phyloP scores from a whole-genome alignment of 164 flowering plant genomes.

The Echeveria elegans region DNA sequence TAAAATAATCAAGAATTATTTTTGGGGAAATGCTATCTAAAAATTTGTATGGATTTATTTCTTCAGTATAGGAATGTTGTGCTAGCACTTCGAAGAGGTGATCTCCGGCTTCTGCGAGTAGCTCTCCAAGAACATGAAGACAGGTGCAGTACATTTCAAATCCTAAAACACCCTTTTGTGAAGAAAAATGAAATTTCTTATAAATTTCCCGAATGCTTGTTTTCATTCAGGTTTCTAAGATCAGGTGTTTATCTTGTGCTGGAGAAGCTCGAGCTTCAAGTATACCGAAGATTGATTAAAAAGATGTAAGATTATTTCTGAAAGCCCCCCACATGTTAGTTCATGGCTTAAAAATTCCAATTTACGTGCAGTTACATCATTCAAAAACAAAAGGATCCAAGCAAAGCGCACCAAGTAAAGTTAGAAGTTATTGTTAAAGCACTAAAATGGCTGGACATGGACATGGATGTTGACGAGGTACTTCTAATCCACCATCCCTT shows the following conservation, averaged over 20 bases:
- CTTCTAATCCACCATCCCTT: not conserved
- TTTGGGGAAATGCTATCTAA: not conserved
- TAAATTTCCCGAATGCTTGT: not conserved
- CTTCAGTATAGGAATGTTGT: conserved; percentile 63
- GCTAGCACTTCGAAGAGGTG: conserved; percentile 76
- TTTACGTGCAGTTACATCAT: conserved; percentile 52
- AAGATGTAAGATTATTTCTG: conserved; percentile 56
- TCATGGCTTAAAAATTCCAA: not conserved
- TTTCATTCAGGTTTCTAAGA: conserved; percentile 65
- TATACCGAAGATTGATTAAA: conserved; percentile 86
- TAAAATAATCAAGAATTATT: too few relatives aligned
- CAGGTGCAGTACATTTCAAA: conserved; percentile 27
- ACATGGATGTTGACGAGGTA: conserved; percentile 97
- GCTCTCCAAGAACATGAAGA: conserved; percentile 91
- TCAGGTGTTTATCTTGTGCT: conserved; percentile 96
- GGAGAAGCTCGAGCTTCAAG: conserved; percentile 97
- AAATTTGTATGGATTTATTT: not conserved
- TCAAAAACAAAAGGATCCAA: conserved; percentile 85
- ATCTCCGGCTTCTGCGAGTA: conserved; percentile 77
- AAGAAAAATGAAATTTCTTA: not conserved
- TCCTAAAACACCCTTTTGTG: not conserved
- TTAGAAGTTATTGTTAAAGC: conserved; percentile 88
- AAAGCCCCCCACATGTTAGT: not conserved
- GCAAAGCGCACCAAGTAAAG: conserved; percentile 88
- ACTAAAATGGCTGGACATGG: conserved; percentile 86